Base-by-base conservation (phyloP, 768 basidiomycete species). In the Amanita rubescens region DNA sequence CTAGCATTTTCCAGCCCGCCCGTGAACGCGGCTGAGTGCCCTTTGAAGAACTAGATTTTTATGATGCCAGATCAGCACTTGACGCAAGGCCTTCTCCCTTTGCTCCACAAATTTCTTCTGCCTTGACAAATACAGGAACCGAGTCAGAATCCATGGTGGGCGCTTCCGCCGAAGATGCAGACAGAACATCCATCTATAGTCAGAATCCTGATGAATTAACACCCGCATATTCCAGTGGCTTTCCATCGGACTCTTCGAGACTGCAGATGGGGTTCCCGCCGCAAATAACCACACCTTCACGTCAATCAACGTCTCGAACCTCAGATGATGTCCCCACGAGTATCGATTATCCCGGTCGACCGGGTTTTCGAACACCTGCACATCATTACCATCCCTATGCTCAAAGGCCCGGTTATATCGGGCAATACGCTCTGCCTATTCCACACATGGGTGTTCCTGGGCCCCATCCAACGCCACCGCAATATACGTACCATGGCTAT, bases 371-470 rank as follows among this genome's bases (percentile, higher is more conserved):
- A 68, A 70, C 51, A 38, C 67, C 7, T 50, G 66, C 8, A 51
- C 66, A 10, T 47, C 64, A 17, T 42, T 19, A 22, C 25, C 74
- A 72, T 56, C 60, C 63, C 56, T 30, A 30, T 8, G 8, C 27
- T 30, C 73, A 72, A 30, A 67, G 60, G 19, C 41, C 61, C 24
- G 61, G 60, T 59, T 76, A 73, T 55, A 61, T 69, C 24, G 72
- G 73, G 51, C 77, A 72, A 65, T 81, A 81, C 68, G 64, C 71
- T 60, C 68, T 77, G 64, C 66, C 77, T 59, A 56, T 71, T 2
- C 76, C 73, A 59, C 69, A 71, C 20, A 65, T 69, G 50, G 67
- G 54, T 30, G 63, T 75, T n/a, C n/a, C n/a, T n/a, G n/a, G n/a
- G 56, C 63, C 61, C 5, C 75, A 75, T 51, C 27, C 27, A 3